Conservation (phyloP, 1,284 basidiomycete genomes). For the Boletus semigastroideus region DNA sequence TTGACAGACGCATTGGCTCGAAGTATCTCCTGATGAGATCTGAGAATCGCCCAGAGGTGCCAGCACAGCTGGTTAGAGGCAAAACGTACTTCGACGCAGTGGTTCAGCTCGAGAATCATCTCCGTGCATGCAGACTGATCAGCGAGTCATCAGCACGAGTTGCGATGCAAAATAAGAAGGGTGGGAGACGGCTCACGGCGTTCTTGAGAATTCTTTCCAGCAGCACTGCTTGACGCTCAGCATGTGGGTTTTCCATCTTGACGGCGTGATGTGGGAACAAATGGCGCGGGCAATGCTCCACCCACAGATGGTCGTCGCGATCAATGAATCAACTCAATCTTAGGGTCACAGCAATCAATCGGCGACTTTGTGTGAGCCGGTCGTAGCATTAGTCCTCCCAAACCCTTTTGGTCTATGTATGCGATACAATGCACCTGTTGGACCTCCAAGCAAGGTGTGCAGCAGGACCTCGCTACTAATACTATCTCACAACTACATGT, state of each 20-base stretch:
- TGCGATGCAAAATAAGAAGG: neutral
- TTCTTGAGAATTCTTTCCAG: conserved; percentile 91
- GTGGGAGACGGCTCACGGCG: conserved; percentile 52
- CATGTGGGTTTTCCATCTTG: conserved; percentile 87
- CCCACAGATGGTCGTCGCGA: neutral
- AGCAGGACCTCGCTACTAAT: conserved; percentile 16
- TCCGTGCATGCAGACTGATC: conserved; percentile 76
- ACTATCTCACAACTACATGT: neutral
- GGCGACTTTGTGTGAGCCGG: neutral
- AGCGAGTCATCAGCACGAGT: neutral
- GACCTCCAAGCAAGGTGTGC: conserved; percentile 16
- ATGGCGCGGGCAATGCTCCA: neutral
- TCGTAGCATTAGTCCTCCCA: conserved; percentile 16
- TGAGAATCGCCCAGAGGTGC: neutral
- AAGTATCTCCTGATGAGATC: conserved; percentile 60
- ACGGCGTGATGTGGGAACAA: conserved; percentile 5
- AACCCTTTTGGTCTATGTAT: conserved; percentile 13
- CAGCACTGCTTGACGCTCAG: conserved; percentile 86
- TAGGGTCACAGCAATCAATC: neutral
- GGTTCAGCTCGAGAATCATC: conserved; percentile 77
- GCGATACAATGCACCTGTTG: neutral
- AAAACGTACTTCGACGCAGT: conserved; percentile 63
- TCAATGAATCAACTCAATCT: neutral
- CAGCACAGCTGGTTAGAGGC: neutral
- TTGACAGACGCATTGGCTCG: conserved; percentile 70